Conservation (phyloP, 2,329 filamentous ascomycete species). For the Ceratocystis variospora region DNA sequence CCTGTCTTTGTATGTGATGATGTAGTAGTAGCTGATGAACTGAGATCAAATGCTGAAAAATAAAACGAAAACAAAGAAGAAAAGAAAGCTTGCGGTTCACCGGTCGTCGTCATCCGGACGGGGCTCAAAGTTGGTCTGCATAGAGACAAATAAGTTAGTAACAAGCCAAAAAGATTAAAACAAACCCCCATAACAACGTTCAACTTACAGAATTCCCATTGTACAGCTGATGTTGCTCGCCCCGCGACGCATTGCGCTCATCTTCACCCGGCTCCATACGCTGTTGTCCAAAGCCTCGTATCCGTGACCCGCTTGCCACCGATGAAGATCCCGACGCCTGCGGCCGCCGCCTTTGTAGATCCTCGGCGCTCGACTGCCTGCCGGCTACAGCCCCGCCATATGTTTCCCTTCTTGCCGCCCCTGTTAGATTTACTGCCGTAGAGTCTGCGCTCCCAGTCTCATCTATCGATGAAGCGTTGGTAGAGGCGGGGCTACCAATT, state of each 20-base stretch:
- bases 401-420: slow-evolving; percentile 18
- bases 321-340: neutral
- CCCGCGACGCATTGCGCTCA: slow-evolving; percentile 33
- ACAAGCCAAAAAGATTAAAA: neutral
- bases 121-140: slow-evolving; percentile 55
- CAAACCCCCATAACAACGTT: neutral
- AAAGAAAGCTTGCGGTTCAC: neutral
- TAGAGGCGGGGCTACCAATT: slow-evolving; percentile 2
- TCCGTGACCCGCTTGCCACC: slow-evolving; percentile 16
- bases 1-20: no score
- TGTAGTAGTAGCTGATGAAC: no score
- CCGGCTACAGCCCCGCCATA: neutral
- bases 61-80: neutral
- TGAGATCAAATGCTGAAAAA: neutral
- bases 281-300: slow-evolving; percentile 21
- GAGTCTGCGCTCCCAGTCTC: neutral
- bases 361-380: neutral
- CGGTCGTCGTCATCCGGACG: slow-evolving; percentile 44
- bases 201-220: slow-evolving; percentile 76
- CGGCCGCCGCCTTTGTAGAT: slow-evolving; percentile 14
- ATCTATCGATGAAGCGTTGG: neutral
- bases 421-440: neutral
- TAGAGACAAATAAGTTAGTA: neutral
- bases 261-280: neutral
- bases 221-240: slow-evolving; percentile 61